Base-by-base conservation (phyloP, 1,284 basidiomycete genomes). In the Marasmius sp. region DNA sequence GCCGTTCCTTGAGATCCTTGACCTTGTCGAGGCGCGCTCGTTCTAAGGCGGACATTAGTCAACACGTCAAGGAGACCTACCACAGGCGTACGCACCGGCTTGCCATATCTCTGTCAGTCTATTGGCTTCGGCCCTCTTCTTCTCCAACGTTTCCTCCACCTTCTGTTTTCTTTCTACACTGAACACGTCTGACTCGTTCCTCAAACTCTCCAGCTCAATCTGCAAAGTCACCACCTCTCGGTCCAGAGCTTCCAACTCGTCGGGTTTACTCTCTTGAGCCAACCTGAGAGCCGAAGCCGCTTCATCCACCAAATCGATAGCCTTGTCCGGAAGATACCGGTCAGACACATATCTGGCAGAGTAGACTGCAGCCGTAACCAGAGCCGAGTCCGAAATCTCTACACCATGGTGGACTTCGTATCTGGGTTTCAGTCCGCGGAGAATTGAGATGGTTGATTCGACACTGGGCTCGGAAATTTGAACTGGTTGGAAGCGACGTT, bases 391-490 rank as follows among this genome's bases (percentile, higher is more conserved):
- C 4, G 91, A 87, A 61, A 97, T 95, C 69, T 92, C 91, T 1
- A 97, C 93, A 60, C 95, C 95, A 68, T 95, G 94, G 71, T 97
- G 94, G 0, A 94, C 87, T 69, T 97, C 95, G 68, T 95, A 95
- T 51, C 88, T 81, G 0, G 88, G 76, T 72, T 95, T 95, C 50
- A 97, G 79, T 4, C 95, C 95, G 37, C 94, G 88, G 0, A 97
- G 82, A 65, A 97, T 97, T 5, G 93, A 94, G 49, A 96, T 92
- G 0, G 94, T 95, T 0, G 89, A 88, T 61, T 92, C 88, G 7
- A 95, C 91, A 0, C 87, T 89, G 0, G 95, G 95, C 70, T 97
- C 95, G 55, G 94, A 90, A 58, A 97, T 93, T 52, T 82, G 80
- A 3, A 97, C 89, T 0, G 93, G 92, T 70, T 95, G 94, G 79